Base-by-base conservation (phyloP, 192 early-diverging fungal genomes). In the Umbelopsis sp. region DNA sequence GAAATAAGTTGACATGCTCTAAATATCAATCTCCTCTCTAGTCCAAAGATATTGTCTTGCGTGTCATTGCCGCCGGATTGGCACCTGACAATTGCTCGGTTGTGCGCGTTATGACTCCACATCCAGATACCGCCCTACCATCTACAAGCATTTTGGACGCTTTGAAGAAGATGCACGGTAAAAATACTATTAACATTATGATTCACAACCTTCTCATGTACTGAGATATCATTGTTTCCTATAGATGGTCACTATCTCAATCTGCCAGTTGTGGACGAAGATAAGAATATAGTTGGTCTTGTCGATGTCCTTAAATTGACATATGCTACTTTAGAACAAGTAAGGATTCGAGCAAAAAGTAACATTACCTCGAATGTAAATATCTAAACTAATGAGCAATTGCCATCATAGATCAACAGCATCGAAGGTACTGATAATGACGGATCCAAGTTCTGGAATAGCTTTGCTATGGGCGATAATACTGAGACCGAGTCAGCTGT, bases 101-200 rank as follows among this genome's bases (percentile, higher is more conserved):
- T 18, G 92, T 97, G 20, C 91, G 97, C 49, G 97, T 98, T 27
- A 98, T 98, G 97, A 94, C 92, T 1, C 92, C 91, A 61, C 87
- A 92, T 64, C 92, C 92, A 1, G 92, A 94, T 74, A 90, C 90
- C 6, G 90, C 88, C 2, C 67, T 74, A 45, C 85, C 88, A 23
- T 72, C 74, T 70, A 91, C 87, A 64, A 88, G 89, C 35, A 85
- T 94, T 61, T 77, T 93, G 65, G 91, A 92, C 53, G 92, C 91
- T 2, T 78, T 94, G 53, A 90, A 88, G 71, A 87, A 87, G 74
- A 94, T 94, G 92, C 86, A 94, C 71, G 91, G 76, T 77, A 65
- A 66, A n/a, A 55, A 7, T 12, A 27, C 23, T 3, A 25, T 18
- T 35, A 13, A 13, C 44, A 41, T 20, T 11, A 15, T 6, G 21